Evolutionary conservation across 2,329 filamentous ascomycete species (phyloP).

Genomic region (Raffaelea albimanens): DNA sequence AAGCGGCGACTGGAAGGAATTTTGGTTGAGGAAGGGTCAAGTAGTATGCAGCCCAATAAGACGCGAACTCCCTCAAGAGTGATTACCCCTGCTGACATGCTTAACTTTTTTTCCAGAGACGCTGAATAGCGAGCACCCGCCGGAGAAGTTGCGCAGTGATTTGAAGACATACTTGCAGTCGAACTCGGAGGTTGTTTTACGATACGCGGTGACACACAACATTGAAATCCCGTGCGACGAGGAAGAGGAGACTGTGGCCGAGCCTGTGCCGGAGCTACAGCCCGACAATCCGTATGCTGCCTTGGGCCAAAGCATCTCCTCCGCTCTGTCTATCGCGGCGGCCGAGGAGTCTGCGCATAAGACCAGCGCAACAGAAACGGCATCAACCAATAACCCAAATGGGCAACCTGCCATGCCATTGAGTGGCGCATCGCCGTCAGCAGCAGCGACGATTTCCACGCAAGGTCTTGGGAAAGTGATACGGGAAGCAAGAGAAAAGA

Average conservation of each 20-base stretch:
- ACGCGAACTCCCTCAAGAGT: neutral
- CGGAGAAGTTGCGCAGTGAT: slow-evolving; percentile 25
- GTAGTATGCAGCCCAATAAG: slow-evolving; percentile 13
- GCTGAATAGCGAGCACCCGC: slow-evolving; percentile 28
- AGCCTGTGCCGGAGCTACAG: too few relatives aligned
- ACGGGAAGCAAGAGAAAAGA: too few relatives aligned
- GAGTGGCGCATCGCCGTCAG: neutral
- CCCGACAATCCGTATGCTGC: too few relatives aligned
- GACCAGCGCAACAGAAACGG: too few relatives aligned
- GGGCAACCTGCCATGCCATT: slow-evolving; percentile 2
- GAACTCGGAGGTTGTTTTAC: slow-evolving; percentile 21
- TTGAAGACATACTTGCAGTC: slow-evolving; percentile 22
- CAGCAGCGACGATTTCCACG: too few relatives aligned
- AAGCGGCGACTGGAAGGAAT: slow-evolving; percentile 39
- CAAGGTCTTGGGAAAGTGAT: too few relatives aligned
- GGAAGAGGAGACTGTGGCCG: slow-evolving; percentile 14
- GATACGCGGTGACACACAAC: slow-evolving; percentile 27
- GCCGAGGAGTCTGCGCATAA: too few relatives aligned
- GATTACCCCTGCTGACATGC: neutral
- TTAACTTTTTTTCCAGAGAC: slow-evolving; percentile 5
- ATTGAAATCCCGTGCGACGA: slow-evolving; percentile 25
- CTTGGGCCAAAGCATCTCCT: too few relatives aligned
- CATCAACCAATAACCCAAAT: too few relatives aligned
- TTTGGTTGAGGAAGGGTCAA: slow-evolving; percentile 38
- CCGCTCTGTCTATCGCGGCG: too few relatives aligned